Evolutionary conservation across 768 basidiomycete species (phyloP), one percentile per base, ranked within the genome.

Genomic region (Lanmaoa pseudosensibilis): DNA sequence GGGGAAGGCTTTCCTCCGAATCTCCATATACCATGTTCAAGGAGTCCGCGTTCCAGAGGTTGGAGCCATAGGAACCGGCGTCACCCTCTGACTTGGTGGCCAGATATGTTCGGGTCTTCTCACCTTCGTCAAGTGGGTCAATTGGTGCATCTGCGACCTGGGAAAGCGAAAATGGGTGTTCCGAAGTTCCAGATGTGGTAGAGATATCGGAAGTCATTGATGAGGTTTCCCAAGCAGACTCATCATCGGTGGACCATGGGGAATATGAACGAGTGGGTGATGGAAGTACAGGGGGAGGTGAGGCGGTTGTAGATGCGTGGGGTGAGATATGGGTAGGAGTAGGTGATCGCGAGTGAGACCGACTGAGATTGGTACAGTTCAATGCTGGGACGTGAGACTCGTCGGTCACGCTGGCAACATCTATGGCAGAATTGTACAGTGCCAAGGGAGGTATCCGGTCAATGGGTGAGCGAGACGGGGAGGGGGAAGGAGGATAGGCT

Each of bases 171-270:
- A 60, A 25, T n/a, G 74, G 51, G 41, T 67, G 61, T 34, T 73
- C 56, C 61, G 74, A 54, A 56, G 71, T 76, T 27, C 68, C 75
- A 9, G 85, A 81, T 4, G 82, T 82, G 12, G 83, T 83, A 16
- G 87, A 86, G 10, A 81, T 76, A 10, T 84, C 80, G 4, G 86
- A 87, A 1, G 81, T 79, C 15, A 75, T 77, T 18, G 88, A 90
- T 33, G 82, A 83, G 3, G 86, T 83, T 58, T 90, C 88, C 86
- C 87, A 90, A 37, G 80, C 80, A 8, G 85, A 89, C 55, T 90
- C 88, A 60, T 88, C 89, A 55, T 90, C 88, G 3, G 86, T 88
- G 16, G 86, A 83, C 84, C 85, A 90, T 2, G 87, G 81, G 0
- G 87, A 88, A 54, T 75, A 48, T 13, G 68, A 71, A 37, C 54